Conservation (phyloP, 345 rosid species). For the Citrus trifoliata region DNA sequence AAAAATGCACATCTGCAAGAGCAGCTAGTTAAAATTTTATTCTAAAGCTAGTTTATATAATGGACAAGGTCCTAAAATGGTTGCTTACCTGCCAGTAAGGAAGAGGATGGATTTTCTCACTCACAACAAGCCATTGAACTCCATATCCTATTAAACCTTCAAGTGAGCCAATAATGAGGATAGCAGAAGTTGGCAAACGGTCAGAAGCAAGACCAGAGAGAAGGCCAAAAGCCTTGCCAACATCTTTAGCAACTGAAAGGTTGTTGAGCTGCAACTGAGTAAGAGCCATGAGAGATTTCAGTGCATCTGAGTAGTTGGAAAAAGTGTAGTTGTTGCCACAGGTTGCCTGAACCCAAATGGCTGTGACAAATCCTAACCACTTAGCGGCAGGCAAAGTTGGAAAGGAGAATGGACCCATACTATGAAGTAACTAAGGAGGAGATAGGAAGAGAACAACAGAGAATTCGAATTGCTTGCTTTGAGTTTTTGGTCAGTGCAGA, state of each 20-base stretch:
- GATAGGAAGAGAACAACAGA: background rate
- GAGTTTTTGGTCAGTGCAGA: background rate
- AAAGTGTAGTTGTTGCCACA: constrained; percentile 96
- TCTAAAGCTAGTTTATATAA: background rate
- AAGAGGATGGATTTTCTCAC: constrained; percentile 56
- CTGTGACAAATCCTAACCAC: constrained; percentile 93
- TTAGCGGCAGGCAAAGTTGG: constrained; percentile 32
- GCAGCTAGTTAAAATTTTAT: background rate
- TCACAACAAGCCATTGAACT: constrained; percentile 87
- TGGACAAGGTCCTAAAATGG: background rate
- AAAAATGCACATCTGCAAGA: constrained; percentile 59
- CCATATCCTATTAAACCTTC: constrained; percentile 92
- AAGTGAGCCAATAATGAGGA: constrained; percentile 71
- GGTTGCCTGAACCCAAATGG: constrained; percentile 91
- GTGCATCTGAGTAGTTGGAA: constrained; percentile 81
- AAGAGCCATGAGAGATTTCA: constrained; percentile 81
- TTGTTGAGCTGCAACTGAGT: constrained; percentile 81
- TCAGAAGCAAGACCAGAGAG: constrained; percentile 91
- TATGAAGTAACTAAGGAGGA: background rate
- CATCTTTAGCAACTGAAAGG: constrained; percentile 84
- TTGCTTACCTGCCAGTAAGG: constrained; percentile 60
- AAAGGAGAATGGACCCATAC: background rate
- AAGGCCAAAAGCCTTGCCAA: constrained; percentile 92
- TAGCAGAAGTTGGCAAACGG: constrained; percentile 53
- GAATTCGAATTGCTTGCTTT: background rate